Evolutionary conservation across 2,329 filamentous ascomycete genomes (phyloP).

Genomic region (Fusarium equiseti): DNA sequence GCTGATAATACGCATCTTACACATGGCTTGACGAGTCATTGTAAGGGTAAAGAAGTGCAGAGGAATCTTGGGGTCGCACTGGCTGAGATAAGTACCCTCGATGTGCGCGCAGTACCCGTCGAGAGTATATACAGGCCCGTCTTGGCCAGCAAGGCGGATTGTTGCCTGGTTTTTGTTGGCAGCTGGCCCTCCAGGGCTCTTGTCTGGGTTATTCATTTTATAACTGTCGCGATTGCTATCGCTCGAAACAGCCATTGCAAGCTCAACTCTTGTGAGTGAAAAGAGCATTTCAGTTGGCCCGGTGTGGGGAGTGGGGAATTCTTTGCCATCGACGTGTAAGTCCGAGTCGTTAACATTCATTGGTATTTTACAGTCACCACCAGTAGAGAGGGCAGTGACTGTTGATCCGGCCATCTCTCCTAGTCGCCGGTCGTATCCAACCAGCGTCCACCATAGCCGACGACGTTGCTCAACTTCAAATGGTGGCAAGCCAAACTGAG

Average conservation of each 20-base stretch:
- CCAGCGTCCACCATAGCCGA: constrained; percentile 79
- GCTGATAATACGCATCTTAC: constrained; percentile 67
- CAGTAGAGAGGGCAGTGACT: constrained; percentile 67
- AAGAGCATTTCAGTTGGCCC: constrained; percentile 73
- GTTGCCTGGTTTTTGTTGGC: constrained; percentile 48
- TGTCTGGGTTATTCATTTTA: constrained; percentile 48
- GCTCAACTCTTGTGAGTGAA: constrained; percentile 66
- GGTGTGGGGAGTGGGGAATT: constrained; percentile 60
- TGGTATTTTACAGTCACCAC: constrained; percentile 67
- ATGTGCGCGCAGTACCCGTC: constrained; percentile 67
- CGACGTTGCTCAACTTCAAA: constrained; percentile 79
- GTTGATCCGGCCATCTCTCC: constrained; percentile 73
- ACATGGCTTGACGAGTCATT: constrained; percentile 67
- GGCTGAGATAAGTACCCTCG: constrained; percentile 66
- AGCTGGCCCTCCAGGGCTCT: constrained; percentile 41
- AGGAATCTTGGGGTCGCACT: constrained; percentile 69
- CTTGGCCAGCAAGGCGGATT: constrained; percentile 63
- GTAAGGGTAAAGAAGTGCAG: constrained; percentile 70
- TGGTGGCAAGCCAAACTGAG: constrained; percentile 62
- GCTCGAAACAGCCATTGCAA: constrained; percentile 66
- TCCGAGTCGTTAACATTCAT: constrained; percentile 73
- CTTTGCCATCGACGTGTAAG: constrained; percentile 68
- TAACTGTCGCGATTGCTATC: constrained; percentile 57
- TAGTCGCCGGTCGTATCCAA: constrained; percentile 76
- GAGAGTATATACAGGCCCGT: constrained; percentile 62